Evolutionary conservation across 805 yeast species (phyloP), one percentile per base, ranked within the genome.

Genomic region (Wickerhamiella brachini): DNA sequence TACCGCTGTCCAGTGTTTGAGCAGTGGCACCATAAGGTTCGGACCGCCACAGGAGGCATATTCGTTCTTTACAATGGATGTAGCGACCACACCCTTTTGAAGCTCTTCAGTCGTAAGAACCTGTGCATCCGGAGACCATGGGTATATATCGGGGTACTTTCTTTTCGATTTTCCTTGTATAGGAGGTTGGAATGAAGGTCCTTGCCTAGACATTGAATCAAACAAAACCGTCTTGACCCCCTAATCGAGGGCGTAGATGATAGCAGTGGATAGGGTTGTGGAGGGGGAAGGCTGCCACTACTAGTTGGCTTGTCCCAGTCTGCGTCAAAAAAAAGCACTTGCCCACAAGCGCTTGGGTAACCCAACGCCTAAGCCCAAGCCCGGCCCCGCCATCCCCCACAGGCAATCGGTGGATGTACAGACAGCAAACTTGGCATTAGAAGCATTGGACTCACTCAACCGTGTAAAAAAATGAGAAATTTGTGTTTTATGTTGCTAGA

Each of bases 1-100:
- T 45, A 80, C 62, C 5, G 73, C 65, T 24, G 71, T 60, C 61
- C 68, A 65, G 54, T 67, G 71, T 49, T 61, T 61, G 34, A 66
- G 57, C 20, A 67, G 57, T 4, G 71, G 70, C 17, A 70, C 68
- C 56, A 79, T 67, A 45, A 58, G 57, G 37, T 53, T 49, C 18
- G 80, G 67, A 55, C 76, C 79, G 48, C 87, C 69, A 1, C 87
- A 89, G 0, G 86, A 76, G 47, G 81, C 78, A 48, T 81, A 75
- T 64, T 86, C 95, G 60, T 82, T 78, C 12, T 57, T 62, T 1
- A 81, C 85, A 21, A 65, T 64, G 1, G 88, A 81, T 0, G 78
- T 67, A 58, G 84, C 87, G 52, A 73, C 74, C 56, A 74, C 79
- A 7, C 95, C 95, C 58, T 82, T 79, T 56, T 81, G 86, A 44